Evolutionary conservation across 2,329 filamentous ascomycete species (phyloP), one percentile per base, ranked within the genome.

Genomic region (Corynespora cassiicola): DNA sequence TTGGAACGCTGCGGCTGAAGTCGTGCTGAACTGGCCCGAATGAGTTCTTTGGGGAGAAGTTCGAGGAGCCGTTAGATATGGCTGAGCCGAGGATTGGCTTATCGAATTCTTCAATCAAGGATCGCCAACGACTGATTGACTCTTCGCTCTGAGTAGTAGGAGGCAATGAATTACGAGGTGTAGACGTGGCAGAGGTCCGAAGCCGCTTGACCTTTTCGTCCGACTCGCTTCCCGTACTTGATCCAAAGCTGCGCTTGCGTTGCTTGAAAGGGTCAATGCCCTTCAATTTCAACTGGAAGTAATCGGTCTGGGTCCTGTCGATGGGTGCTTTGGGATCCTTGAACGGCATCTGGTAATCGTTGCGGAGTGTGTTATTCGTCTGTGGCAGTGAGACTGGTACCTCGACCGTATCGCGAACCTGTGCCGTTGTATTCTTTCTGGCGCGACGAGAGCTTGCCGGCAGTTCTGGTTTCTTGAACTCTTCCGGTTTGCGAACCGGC

Each of bases 271-370:
- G 60, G 39, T 75, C 69, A 29, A 78, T 59, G 7, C 76, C 77
- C 50, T 73, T 59, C 1, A 75, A 75, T 36, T 75, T 74, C 19
- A 79, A 63, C 27, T 68, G 62, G 62, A 79, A 80, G 56, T 76
- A 80, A 33, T 74, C 73, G 0, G 74, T 73, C 18, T 71, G 66
- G 0, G 75, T 78, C 3, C 70, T 71, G 52, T 75, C 72, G 25
- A 69, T 54, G 23, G 58, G 55, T 18, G 55, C 47, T 22, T 47
- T 56, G 4, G n/a, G n/a, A n/a, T n/a, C n/a, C n/a, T n/a, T n/a
- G n/a, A n/a, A n/a, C n/a, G n/a, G n/a, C n/a, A n/a, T n/a, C n/a
- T n/a, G n/a, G n/a, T n/a, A n/a, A n/a, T n/a, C n/a, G n/a, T n/a
- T n/a, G n/a, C n/a, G n/a, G n/a, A n/a, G n/a, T n/a, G n/a, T n/a